Evolutionary conservation across 805 yeast species (phyloP).

Genomic region (Jamesozyma spencerorum): DNA sequence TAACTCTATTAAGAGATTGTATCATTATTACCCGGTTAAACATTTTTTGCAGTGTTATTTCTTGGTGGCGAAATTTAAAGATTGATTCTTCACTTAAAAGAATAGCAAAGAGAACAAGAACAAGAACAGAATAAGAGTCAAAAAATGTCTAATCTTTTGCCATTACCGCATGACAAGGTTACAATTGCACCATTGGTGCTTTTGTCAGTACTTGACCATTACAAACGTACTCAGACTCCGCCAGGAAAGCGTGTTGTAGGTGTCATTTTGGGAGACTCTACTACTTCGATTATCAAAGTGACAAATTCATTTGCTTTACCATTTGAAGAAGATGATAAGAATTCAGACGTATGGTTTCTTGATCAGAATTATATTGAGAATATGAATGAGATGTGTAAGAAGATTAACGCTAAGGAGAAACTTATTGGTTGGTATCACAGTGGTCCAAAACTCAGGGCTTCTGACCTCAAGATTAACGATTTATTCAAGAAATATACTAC

Average conservation of each 20-base stretch:
- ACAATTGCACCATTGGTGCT: slow-evolving; percentile 93
- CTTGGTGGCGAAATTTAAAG: too few relatives aligned
- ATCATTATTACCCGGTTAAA: too few relatives aligned
- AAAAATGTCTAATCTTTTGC: slow-evolving; percentile 4
- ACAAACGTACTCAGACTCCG: slow-evolving; percentile 72
- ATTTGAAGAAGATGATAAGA: slow-evolving; percentile 91
- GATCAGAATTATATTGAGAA: slow-evolving; percentile 94
- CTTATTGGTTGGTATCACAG: slow-evolving; percentile 99
- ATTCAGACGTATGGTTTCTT: slow-evolving; percentile 88
- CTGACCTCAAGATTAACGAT: slow-evolving; percentile 88
- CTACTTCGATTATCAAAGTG: slow-evolving; percentile 49
- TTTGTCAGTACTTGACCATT: slow-evolving; percentile 90
- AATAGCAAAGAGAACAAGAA: background rate
- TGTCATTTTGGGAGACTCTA: slow-evolving; percentile 75
- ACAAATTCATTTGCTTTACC: slow-evolving; percentile 96
- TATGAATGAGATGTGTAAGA: slow-evolving; percentile 96
- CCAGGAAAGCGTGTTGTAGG: slow-evolving; percentile 84
- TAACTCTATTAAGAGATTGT: too few relatives aligned
- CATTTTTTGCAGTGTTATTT: too few relatives aligned
- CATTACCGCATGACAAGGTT: slow-evolving; percentile 43
- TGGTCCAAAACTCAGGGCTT: slow-evolving; percentile 83
- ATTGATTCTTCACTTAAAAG: too few relatives aligned
- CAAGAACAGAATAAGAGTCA: background rate
- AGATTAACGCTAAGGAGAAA: slow-evolving; percentile 93
- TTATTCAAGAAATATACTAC: slow-evolving; percentile 73